These are phyloP conservation scores for Kalmusia sp. DNA, from an alignment of 2,329 filamentous ascomycete species.

Conservation along the genomic window DNA sequence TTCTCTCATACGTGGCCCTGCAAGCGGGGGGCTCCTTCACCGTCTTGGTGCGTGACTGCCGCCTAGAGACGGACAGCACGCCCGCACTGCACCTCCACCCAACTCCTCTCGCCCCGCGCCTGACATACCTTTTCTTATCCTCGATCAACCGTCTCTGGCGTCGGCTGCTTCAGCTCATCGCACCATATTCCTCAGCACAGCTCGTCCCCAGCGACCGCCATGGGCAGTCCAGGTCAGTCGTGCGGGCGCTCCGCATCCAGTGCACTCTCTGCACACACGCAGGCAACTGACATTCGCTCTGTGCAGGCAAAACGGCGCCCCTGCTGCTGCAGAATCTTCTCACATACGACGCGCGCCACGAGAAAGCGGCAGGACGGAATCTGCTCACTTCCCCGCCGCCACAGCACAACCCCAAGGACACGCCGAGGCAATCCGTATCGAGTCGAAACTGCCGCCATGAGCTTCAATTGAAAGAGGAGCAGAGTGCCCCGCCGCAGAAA, in stretches of 20 bases:
- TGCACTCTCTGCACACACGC: no score
- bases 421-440: slow-evolving; percentile 43
- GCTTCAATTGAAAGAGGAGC: slow-evolving; percentile 63
- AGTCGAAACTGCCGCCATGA: slow-evolving; percentile 63
- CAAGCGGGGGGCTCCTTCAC: not conserved
- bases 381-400: slow-evolving; percentile 66
- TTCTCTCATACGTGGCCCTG: not conserved
- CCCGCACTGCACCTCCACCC: slow-evolving; percentile 1
- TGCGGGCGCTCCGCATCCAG: not conserved
- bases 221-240: slow-evolving; percentile 5
- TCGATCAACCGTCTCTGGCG: not conserved
- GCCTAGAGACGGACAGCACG: slow-evolving; percentile 4
- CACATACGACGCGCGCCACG: slow-evolving; percentile 58
- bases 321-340: slow-evolving; percentile 60
- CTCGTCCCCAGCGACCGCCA: not conserved
- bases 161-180: not conserved
- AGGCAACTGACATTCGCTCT: not conserved
- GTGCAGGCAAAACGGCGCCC: slow-evolving; percentile 58
- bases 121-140: not conserved
- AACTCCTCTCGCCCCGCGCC: not conserved
- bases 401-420: slow-evolving; percentile 51
- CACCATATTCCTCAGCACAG: not conserved
- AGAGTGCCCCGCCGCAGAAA: slow-evolving; percentile 57
- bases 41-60: slow-evolving; percentile 1
- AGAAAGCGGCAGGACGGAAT: slow-evolving; percentile 57